Evolutionary conservation across 345 rosid genomes (phyloP).

Genomic region (Lenwebbia sp.): DNA sequence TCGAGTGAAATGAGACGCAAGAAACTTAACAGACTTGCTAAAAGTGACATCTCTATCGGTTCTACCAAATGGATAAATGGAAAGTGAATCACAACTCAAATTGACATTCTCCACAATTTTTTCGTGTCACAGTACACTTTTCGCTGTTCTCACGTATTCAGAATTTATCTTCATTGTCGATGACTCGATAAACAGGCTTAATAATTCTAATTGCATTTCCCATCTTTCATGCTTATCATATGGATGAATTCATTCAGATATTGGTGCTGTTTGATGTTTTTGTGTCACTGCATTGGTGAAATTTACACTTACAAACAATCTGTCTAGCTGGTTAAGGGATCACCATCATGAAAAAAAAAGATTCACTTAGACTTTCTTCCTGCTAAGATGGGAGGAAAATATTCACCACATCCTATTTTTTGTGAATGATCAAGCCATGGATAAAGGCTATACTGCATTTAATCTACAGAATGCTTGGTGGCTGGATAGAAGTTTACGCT

Average conservation of each 20-base stretch:
- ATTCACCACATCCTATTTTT: not conserved
- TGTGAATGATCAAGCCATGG: not conserved
- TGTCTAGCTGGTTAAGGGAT: not conserved
- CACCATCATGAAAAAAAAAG: not conserved
- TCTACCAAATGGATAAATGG: not conserved
- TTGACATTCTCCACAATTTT: not conserved
- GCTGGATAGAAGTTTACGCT: not conserved
- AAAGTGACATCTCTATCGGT: not conserved
- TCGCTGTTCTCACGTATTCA: not conserved
- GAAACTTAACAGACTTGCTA: not conserved
- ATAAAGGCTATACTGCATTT: not conserved
- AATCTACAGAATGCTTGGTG: too few relatives aligned
- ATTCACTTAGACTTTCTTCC: not conserved
- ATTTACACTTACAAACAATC: not conserved
- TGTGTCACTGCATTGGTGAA: not conserved
- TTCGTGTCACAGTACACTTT: constrained; percentile 3
- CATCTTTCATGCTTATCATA: not conserved
- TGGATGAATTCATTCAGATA: not conserved
- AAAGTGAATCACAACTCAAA: not conserved
- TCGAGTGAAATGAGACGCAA: not conserved
- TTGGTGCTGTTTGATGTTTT: not conserved
- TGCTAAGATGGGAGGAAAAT: not conserved
- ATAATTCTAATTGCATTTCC: not conserved
- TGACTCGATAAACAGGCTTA: not conserved
- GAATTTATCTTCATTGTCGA: not conserved